Evolutionary conservation across 768 basidiomycete species (phyloP).

Genomic region (Phylloporus scabripes): DNA sequence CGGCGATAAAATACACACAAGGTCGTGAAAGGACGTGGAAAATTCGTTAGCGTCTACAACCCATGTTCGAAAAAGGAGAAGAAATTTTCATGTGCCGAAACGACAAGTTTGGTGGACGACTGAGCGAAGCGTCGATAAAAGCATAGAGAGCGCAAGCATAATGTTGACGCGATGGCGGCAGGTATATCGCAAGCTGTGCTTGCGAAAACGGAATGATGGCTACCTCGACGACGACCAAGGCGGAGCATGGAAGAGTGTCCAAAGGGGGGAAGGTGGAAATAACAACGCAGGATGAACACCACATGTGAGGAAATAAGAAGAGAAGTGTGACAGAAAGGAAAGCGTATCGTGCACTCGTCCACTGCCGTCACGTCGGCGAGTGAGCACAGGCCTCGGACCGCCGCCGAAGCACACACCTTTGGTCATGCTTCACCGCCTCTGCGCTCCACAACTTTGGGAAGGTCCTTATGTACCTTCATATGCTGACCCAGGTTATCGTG

Average conservation of each 20-base stretch:
- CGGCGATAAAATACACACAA: conserved; percentile 26
- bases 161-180: conserved; percentile 16
- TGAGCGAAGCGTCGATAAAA: conserved; percentile 19
- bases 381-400: conserved; percentile 23
- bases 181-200: conserved; percentile 14
- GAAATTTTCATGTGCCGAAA: no score
- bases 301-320: conserved; percentile 25
- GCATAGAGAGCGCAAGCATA: conserved; percentile 22
- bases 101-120: background rate
- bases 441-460: conserved; percentile 26
- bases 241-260: conserved; percentile 21
- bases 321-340: conserved; percentile 17
- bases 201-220: conserved; percentile 11
- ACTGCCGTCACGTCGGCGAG: conserved; percentile 17
- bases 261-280: conserved; percentile 15
- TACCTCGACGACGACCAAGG: conserved; percentile 14
- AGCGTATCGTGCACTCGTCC: conserved; percentile 20
- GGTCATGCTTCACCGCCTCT: conserved; percentile 18
- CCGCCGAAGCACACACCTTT: conserved; percentile 17
- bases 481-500: conserved; percentile 89
- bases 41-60: conserved; percentile 22
- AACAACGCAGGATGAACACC: conserved; percentile 18
- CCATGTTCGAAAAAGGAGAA: conserved; percentile 4
- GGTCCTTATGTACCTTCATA: conserved; percentile 68
- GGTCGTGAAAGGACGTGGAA: conserved; percentile 25